These are phyloP conservation scores for Pythium guiyangense DNA, from an alignment of 352 stramenopile species.

Conservation along the genomic window DNA sequence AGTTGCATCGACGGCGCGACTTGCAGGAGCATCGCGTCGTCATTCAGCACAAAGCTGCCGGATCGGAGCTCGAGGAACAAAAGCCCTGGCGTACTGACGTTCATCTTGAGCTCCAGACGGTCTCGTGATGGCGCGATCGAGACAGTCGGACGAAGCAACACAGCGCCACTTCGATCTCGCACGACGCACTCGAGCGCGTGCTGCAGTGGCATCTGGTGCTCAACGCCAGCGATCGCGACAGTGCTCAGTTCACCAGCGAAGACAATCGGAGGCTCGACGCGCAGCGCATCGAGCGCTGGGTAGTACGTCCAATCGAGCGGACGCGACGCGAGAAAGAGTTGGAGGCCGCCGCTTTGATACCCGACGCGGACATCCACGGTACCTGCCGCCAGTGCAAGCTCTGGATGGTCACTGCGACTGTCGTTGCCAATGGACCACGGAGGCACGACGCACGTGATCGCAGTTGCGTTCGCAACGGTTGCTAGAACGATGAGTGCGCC, in stretches of 20 bases:
- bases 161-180: not conserved
- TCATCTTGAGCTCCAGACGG: slow-evolving; percentile 1
- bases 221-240: not conserved
- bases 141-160: not conserved
- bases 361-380: not conserved
- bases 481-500: not conserved
- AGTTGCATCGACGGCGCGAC: slow-evolving; percentile 1
- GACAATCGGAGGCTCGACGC: not conserved
- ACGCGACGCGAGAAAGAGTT: not conserved
- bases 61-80: slow-evolving; percentile 4
- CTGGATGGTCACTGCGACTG: too few relatives aligned
- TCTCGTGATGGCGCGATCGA: not conserved
- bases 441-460: slow-evolving; percentile 19
- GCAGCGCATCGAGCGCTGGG: not conserved
- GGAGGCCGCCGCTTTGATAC: not conserved
- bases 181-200: not conserved
- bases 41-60: slow-evolving; percentile 2
- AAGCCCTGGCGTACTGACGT: not conserved
- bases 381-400: not conserved
- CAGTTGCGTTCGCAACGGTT: slow-evolving; percentile 12
- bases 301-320: slow-evolving; percentile 8
- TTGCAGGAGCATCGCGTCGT: not conserved
- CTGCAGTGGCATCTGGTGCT: not conserved
- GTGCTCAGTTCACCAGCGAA: not conserved
- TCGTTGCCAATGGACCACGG: slow-evolving; percentile 13